Evolutionary conservation across 2,329 filamentous ascomycete species (phyloP), one percentile per base, ranked within the genome.

Genomic region (Whalleya microplaca): DNA sequence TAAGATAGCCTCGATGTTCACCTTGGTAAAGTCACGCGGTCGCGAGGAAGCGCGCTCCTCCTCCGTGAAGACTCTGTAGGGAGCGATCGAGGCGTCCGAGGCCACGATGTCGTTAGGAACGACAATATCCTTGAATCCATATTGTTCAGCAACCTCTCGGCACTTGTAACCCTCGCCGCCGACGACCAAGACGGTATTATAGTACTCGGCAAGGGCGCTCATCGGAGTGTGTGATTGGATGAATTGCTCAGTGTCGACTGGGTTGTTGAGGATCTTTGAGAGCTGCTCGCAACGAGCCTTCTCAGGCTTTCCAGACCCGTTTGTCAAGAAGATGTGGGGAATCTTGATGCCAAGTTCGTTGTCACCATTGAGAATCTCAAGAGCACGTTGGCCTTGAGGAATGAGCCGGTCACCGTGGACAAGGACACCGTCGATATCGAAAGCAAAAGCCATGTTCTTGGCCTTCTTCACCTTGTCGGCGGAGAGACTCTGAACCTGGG

Each of bases 371-470:
- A 90, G 78, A 72, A 90, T 89, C 71, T 88, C 84, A 41, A 90
- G 82, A 14, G 83, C 84, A 55, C 84, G 80, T 67, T 83, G 78
- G 58, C 85, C 87, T 75, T 90, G 83, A 42, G 86, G 85, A 61
- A 91, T 90, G 56, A 89, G 75, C 55, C 87, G 80, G 74, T 88
- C 87, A 68, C 87, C 87, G 73, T 90, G 88, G 54, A 90, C 88
- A 21, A 91, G 79, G 56, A 92, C 88, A 77, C 88, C 89, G 66
- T 92, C 90, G 57, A 89, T 88, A 73, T 92, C 90, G 63, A 92
- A 93, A 67, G 87, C 89, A 63, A 92, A 92, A 6, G 87, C 87
- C 87, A 92, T 91, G 77, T 91, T 87, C 81, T 91, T 91, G 56
- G 87, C 88, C 55, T 82, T 81, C 27, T 76, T 75, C 16, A 89